Percentiles rank a stretch among this genome's conserved stretches.
Evolutionary conservation across 1,284 basidiomycete species (phyloP).

Genomic region (Microbotryomycetes sp.): DNA sequence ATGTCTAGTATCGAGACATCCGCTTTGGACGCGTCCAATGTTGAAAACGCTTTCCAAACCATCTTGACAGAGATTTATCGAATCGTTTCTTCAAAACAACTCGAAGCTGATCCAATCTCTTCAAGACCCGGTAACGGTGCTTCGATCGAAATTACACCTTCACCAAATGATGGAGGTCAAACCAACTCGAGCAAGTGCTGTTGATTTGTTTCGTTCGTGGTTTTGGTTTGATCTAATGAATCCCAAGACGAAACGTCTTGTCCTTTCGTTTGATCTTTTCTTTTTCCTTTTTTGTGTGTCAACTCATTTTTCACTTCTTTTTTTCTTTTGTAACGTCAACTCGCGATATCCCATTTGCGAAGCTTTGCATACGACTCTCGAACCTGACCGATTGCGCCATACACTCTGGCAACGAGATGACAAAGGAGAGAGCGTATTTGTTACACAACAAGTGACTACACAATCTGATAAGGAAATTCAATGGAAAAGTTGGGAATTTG

Average conservation of each 20-base stretch:
- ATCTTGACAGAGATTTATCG: constrained; percentile 97
- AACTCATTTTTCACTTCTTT: neutral
- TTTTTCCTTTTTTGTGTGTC: neutral
- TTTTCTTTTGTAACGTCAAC: too few relatives aligned
- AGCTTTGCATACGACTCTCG: too few relatives aligned
- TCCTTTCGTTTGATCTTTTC: neutral
- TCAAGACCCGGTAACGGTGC: constrained; percentile 35
- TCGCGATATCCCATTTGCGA: too few relatives aligned
- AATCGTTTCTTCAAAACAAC: constrained; percentile 80
- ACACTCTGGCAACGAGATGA: too few relatives aligned
- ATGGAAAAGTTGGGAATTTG: too few relatives aligned
- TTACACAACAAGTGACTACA: too few relatives aligned
- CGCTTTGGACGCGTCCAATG: constrained; percentile 97
- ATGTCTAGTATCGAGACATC: constrained; percentile 80
- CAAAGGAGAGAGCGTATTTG: too few relatives aligned
- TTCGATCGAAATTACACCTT: constrained; percentile 53
- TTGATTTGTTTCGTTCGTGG: constrained; percentile 14
- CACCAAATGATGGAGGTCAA: constrained; percentile 51
- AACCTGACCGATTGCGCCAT: too few relatives aligned
- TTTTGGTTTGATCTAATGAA: neutral
- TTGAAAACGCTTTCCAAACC: constrained; percentile 94
- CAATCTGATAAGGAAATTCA: too few relatives aligned
- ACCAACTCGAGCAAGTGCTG: constrained; percentile 34
- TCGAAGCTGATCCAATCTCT: constrained; percentile 70
- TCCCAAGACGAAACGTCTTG: neutral